Conservation (phyloP, 805 yeast genomes). For the Saturnispora kantuleensis region DNA sequence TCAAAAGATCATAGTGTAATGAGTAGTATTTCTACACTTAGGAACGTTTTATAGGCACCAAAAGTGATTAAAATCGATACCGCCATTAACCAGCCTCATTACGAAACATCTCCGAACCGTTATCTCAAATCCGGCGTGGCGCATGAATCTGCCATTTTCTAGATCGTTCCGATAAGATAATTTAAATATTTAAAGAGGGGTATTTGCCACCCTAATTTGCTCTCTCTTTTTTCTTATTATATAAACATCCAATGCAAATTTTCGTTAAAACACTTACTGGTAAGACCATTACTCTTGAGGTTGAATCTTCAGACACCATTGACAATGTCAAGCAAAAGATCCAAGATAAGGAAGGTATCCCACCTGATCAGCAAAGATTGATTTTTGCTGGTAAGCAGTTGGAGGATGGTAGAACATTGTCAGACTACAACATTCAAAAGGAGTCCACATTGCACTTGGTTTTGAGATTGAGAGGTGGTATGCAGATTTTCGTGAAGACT, state of each 20-base stretch:
- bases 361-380: constrained; percentile 99
- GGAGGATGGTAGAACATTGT: constrained; percentile 97
- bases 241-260: constrained; percentile 36
- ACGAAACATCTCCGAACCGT: not conserved
- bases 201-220: constrained; percentile 3
- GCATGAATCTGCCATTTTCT: constrained; percentile 3
- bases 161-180: constrained; percentile 6
- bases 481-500: constrained; percentile 51
- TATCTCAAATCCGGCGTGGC: not conserved
- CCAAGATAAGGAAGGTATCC: constrained; percentile 96
- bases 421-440: constrained; percentile 99
- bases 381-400: constrained; percentile 99
- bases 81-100: not conserved
- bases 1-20: constrained; percentile 9
- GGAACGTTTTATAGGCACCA: constrained; percentile 1
- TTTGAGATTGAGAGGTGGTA: constrained; percentile 75
- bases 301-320: constrained; percentile 94
- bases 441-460: constrained; percentile 97
- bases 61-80: too few relatives aligned
- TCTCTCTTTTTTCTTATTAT: not conserved
- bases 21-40: constrained; percentile 12
- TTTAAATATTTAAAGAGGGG: not conserved
- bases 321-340: constrained; percentile 95
- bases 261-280: constrained; percentile 50
- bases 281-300: constrained; percentile 78